Base-by-base conservation (phyloP, 2,329 filamentous ascomycete genomes). In the Botrytis paeoniae region DNA sequence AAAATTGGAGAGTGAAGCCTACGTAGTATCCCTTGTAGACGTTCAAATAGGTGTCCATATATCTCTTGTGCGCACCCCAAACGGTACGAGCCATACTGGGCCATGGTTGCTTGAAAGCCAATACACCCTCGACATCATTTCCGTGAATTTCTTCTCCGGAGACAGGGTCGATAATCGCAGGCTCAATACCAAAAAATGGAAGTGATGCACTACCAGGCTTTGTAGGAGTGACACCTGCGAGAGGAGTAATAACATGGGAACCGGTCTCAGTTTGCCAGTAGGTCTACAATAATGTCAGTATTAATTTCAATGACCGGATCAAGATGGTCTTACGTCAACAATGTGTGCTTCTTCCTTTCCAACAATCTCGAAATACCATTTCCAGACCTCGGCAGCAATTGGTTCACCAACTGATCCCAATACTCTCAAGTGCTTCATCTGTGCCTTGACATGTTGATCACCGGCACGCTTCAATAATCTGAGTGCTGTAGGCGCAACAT, bases 261-360 rank as follows among this genome's bases (percentile, higher is more conserved):
- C 96, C 96, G 2, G 96, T 99, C 86, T 99, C 96, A 70, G 96
- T 99, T 89, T 99, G 96, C 96, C 96, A 99, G 88, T 99, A 99
- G 71, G 96, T 99, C 94, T 97, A 81, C 70, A 74, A 29, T 71
- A 29, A 25, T 45, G 66, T 77, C 35, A 80, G 79, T 59, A 73
- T 71, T 64, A 1, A 75, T 75, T 71, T 77, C 79, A 78, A 72
- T 79, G 74, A 45, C 63, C 29, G 29, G n/a, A 59, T 59, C 9
- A 32, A 41, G 22, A 65, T 43, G 10, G 29, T 89, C 94, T 88
- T 86, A 97, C 94, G 82, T 99, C 96, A 72, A 98, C 91, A 82
- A 99, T 87, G 81, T 99, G 96, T 66, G 93, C 92, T 83, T 97
- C 91, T 83, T 95, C 92, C 87, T 94, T 97, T 80, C 96, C 96